Evolutionary conservation across 495 filamentous ascomycete species (phyloP).

Genomic region (Talaromyces stipitatus): DNA sequence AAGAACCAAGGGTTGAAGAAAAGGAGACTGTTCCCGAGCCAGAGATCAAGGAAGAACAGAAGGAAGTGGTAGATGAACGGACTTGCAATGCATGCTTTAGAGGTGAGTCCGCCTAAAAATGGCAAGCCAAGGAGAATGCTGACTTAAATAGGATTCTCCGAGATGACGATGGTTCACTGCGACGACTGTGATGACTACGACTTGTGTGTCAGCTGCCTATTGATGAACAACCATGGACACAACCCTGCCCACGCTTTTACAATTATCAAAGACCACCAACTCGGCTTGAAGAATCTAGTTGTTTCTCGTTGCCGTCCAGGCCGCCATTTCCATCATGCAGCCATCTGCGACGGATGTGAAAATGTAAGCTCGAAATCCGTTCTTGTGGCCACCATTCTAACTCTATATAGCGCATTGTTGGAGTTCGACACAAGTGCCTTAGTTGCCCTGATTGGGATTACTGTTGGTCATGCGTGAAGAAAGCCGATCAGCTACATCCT

Average conservation of each 20-base stretch:
- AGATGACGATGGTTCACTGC: conserved; percentile 79
- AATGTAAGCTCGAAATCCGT: conserved; percentile 41
- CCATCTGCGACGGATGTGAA: conserved; percentile 93
- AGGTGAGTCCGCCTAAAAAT: conserved; percentile 40
- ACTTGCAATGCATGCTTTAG: conserved; percentile 91
- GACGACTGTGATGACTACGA: conserved; percentile 81
- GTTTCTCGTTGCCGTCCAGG: conserved; percentile 66
- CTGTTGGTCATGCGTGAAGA: conserved; percentile 69
- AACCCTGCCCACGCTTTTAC: conserved; percentile 81
- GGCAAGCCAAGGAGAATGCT: neutral
- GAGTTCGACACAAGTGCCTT: conserved; percentile 94
- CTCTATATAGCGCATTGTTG: conserved; percentile 57
- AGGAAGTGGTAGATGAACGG: conserved; percentile 37
- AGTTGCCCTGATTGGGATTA: conserved; percentile 98
- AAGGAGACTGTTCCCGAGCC: conserved; percentile 8
- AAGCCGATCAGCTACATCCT: conserved; percentile 61
- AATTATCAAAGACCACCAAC: conserved; percentile 27
- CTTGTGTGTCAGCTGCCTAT: conserved; percentile 77
- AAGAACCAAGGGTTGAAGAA: conserved; percentile 5
- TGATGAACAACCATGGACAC: conserved; percentile 75
- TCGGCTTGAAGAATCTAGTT: conserved; percentile 36
- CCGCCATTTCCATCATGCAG: conserved; percentile 72
- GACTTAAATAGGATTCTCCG: conserved; percentile 51
- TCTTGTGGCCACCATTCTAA: conserved; percentile 17
- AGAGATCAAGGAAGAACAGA: conserved; percentile 1